Percentiles rank a stretch among this genome's conserved stretches.
Evolutionary conservation across 2,329 filamentous ascomycete species (phyloP).

Genomic region (Fusarium sp.): DNA sequence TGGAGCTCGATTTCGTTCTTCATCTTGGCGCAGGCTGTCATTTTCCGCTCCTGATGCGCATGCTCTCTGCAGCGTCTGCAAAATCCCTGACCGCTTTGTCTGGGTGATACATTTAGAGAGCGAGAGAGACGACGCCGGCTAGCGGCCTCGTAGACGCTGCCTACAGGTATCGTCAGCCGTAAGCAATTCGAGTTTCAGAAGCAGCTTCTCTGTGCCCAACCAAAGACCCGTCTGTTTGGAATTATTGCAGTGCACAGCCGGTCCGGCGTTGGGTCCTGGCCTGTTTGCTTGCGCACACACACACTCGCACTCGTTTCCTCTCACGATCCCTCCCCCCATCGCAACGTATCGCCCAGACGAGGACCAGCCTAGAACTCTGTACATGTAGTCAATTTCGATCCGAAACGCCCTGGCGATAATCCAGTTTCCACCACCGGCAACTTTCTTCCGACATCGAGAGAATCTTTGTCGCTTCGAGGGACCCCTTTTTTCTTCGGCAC

Average conservation of each 20-base stretch:
- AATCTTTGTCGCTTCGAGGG: background rate
- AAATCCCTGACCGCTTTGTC: background rate
- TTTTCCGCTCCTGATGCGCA: background rate
- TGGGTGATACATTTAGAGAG: background rate
- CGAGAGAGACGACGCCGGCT: background rate
- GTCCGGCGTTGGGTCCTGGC: conserved; percentile 4
- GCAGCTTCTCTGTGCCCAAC: background rate
- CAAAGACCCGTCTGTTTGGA: background rate
- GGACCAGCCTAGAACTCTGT: background rate
- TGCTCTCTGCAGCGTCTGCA: background rate
- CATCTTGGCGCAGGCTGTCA: conserved; percentile 13
- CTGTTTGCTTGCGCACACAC: background rate
- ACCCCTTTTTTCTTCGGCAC: background rate
- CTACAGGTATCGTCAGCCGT: background rate
- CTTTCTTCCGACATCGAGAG: background rate
- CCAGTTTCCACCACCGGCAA: conserved; percentile 2
- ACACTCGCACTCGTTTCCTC: background rate
- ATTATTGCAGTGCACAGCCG: background rate
- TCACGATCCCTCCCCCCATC: background rate
- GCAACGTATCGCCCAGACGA: background rate
- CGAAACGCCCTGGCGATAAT: background rate
- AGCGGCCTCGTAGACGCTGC: background rate
- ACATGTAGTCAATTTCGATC: background rate
- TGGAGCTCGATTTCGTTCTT: conserved; percentile 12
- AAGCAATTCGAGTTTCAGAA: conserved; percentile 11